Percentiles rank a stretch among this genome's conserved stretches.
Evolutionary conservation across 2,329 filamentous ascomycete species (phyloP).

Genomic region (Fusarium sp.): DNA sequence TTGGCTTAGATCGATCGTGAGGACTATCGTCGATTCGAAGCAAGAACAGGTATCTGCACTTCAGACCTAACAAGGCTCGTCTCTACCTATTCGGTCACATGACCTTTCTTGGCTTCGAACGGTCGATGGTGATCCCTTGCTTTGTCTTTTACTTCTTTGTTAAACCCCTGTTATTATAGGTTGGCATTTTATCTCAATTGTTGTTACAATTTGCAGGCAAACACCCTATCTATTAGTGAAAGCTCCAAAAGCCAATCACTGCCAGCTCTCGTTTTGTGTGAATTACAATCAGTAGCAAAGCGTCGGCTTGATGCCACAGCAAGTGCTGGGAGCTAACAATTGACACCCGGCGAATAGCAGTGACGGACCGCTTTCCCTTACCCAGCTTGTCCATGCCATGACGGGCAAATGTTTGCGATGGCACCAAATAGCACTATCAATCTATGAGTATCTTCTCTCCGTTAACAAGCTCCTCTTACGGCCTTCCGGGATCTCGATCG

Average conservation of each 20-base stretch:
- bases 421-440: slow-evolving; percentile 6
- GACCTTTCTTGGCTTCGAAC: background rate
- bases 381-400: background rate
- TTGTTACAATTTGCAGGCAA: background rate
- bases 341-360: slow-evolving; percentile 4
- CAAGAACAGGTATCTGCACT: background rate
- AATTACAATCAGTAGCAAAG: background rate
- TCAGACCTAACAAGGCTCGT: background rate
- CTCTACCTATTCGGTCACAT: slow-evolving; percentile 3
- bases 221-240: background rate
- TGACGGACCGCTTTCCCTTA: slow-evolving; percentile 3
- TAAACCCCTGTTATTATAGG: background rate
- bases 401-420: slow-evolving; percentile 6
- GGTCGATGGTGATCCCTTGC: background rate
- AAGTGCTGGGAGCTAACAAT: slow-evolving; percentile 5
- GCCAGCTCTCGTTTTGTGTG: background rate
- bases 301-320: background rate
- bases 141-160: background rate
- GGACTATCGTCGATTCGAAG: slow-evolving; percentile 7
- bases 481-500: slow-evolving; percentile 36
- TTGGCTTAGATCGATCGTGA: slow-evolving; percentile 29
- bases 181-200: background rate
- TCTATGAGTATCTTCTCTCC: slow-evolving; percentile 1
- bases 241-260: background rate
- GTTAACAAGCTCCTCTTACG: slow-evolving; percentile 10